Base-by-base conservation (phyloP, 805 yeast genomes). In the Metschnikowia henanensis region DNA sequence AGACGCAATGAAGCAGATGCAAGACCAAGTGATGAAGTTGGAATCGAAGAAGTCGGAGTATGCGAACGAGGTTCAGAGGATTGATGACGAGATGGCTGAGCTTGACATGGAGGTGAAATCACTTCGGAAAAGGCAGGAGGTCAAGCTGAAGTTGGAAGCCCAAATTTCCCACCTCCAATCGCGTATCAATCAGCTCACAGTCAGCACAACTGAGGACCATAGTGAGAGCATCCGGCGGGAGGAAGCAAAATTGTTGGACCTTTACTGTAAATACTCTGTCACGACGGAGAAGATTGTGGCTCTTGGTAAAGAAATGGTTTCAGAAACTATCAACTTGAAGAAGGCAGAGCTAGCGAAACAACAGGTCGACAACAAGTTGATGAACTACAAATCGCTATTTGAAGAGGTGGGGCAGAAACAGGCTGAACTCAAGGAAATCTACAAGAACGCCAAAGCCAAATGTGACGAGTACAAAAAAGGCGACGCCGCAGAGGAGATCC, bases 381-480 rank as follows among this genome's bases (percentile, higher is more conserved):
- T 50, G 8, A 42, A 47, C 5, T 47, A 57, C 15, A 59, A 59
- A 26, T 35, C 41, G 1, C 21, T 70, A 20, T 39, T 56, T 17
- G 44, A 36, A n/a, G 62, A 63, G 29, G 56, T 72, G 8, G 63
- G 60, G 5, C 48, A 46, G 3, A 59, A 58, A 22, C 58, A 64
- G 30, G 55, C 53, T 12, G 51, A 49, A 10, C 54, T 73, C 22
- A 47, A 55, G 21, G 50, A 58, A 9, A 62, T 59, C 9, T 76
- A 71, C 49, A 59, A 61, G 5, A 56, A 51, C 9, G 66, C 71
- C 9, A 61, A 70, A 17, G 55, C 46, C 9, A 60, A 63, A 19
- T 70, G 70, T 32, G 62, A 66, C 19, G 68, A 66, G 39, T 69
- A 69, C 39, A 72, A 68, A 40, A 68, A 66, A 25, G 60, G 70